Conservation (phyloP, 768 basidiomycete genomes). For the Erythrobasidium yunnanense region DNA sequence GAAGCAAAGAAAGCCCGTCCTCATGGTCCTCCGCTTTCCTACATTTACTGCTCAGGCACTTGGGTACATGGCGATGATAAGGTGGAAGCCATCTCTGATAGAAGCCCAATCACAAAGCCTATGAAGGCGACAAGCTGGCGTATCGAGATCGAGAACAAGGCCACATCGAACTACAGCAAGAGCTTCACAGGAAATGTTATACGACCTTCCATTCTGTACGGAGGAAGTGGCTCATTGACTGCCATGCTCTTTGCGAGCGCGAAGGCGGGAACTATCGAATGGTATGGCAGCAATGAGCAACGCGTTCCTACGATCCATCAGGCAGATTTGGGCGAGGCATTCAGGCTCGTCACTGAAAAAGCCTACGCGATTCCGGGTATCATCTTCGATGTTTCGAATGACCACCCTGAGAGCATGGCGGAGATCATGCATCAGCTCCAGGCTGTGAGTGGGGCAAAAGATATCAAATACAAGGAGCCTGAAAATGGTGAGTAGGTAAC, state of each 20-base stretch:
- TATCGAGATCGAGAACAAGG: conserved; percentile 14
- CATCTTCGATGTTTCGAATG: conserved; percentile 15
- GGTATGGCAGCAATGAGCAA: conserved; percentile 1
- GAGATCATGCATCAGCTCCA: background rate
- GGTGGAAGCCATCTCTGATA: conserved; percentile 7
- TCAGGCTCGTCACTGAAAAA: conserved; percentile 10
- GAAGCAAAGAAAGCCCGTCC: conserved; percentile 8
- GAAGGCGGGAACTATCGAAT: conserved; percentile 1
- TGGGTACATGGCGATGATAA: conserved; percentile 20
- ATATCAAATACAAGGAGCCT: conserved; percentile 1
- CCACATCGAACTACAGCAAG: background rate
- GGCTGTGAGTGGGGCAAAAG: conserved; percentile 1
- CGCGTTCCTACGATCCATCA: conserved; percentile 15
- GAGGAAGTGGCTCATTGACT: background rate
- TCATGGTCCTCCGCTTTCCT: conserved; percentile 15
- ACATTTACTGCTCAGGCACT: conserved; percentile 23
- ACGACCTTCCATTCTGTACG: conserved; percentile 15
- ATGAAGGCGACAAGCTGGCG: background rate
- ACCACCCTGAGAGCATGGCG: background rate
- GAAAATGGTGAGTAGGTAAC: conserved; percentile 6
- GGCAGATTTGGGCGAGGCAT: conserved; percentile 14
- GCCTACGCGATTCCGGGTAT: conserved; percentile 11
- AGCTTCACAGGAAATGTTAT: conserved; percentile 19
- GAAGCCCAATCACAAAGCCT: conserved; percentile 6
- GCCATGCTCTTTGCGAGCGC: conserved; percentile 4